A percentile compares a stretch with the other conserved stretches of the same genome.
Conservation (phyloP, 2,329 filamentous ascomycete species). For the Fusarium sp. region DNA sequence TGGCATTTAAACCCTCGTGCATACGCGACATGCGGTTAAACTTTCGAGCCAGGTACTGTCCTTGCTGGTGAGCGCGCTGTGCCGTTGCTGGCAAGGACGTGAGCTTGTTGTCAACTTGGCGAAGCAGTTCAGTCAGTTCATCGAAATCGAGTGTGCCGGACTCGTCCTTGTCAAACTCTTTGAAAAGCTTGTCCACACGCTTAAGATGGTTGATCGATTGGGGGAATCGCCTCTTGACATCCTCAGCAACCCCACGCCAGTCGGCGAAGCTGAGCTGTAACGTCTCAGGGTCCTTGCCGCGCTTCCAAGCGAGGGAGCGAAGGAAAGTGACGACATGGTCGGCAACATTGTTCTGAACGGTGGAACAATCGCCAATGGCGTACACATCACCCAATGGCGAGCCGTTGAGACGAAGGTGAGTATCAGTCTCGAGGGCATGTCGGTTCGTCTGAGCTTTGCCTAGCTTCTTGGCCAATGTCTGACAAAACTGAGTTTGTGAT, state of each 20-base stretch:
- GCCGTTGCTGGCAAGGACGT: constrained; percentile 96
- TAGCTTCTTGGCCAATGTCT: constrained; percentile 83
- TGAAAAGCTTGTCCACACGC: constrained; percentile 91
- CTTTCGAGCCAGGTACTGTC: constrained; percentile 91
- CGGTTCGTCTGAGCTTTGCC: constrained; percentile 84
- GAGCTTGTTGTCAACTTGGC: constrained; percentile 94
- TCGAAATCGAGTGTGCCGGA: constrained; percentile 94
- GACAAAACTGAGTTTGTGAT: constrained; percentile 84
- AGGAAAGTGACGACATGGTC: constrained; percentile 93
- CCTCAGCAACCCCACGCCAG: constrained; percentile 87
- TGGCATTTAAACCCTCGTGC: constrained; percentile 80
- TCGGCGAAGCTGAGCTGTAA: constrained; percentile 88
- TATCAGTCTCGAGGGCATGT: constrained; percentile 94
- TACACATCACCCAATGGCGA: constrained; percentile 95
- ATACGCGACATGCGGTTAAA: constrained; percentile 91
- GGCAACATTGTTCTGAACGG: constrained; percentile 96
- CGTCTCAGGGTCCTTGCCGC: constrained; percentile 90
- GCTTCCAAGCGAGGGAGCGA: constrained; percentile 90
- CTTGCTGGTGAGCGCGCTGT: constrained; percentile 96
- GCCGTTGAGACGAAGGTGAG: constrained; percentile 90
- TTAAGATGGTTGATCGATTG: constrained; percentile 90
- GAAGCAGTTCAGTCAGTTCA: constrained; percentile 89
- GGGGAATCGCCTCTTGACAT: constrained; percentile 90
- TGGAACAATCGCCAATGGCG: constrained; percentile 94
- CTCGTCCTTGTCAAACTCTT: constrained; percentile 92